phyloP scores from a whole-genome alignment of 108 stramenopile genomes.

The Cylindrotheca fusiformis region DNA sequence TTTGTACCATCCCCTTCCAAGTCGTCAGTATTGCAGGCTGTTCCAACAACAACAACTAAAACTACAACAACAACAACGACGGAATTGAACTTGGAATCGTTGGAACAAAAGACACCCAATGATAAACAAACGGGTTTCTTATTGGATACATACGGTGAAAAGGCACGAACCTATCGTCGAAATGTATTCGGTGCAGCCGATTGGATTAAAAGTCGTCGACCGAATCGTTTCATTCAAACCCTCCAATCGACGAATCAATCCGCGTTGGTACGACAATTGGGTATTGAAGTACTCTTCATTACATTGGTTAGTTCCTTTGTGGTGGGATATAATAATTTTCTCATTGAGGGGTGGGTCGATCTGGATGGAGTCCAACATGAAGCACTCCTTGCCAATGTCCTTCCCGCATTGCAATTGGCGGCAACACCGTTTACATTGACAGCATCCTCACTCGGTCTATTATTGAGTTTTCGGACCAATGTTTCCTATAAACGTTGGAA shows the following conservation, averaged over 20 bases:
- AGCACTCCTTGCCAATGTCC: background rate
- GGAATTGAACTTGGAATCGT: slow-evolving; percentile 1
- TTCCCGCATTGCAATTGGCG: slow-evolving; percentile 48
- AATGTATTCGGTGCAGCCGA: slow-evolving; percentile 38
- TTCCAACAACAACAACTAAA: too few relatives aligned
- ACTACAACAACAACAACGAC: background rate
- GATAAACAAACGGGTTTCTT: slow-evolving; percentile 21
- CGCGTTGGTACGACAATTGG: slow-evolving; percentile 45
- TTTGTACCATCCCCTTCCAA: too few relatives aligned
- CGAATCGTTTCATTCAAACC: slow-evolving; percentile 40
- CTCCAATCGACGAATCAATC: slow-evolving; percentile 29
- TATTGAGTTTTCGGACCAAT: slow-evolving; percentile 75
- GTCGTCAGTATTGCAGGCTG: too few relatives aligned
- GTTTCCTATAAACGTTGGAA: slow-evolving; percentile 63
- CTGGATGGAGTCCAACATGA: slow-evolving; percentile 3
- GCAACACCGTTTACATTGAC: slow-evolving; percentile 57
- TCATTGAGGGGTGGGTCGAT: slow-evolving; percentile 12
- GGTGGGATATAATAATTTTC: slow-evolving; percentile 30
- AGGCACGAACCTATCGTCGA: slow-evolving; percentile 38
- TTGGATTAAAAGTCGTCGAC: slow-evolving; percentile 41
- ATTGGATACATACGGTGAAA: slow-evolving; percentile 34
- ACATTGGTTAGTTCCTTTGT: slow-evolving; percentile 31
- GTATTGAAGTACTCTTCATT: slow-evolving; percentile 35
- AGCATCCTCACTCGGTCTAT: slow-evolving; percentile 53
- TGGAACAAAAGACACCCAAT: slow-evolving; percentile 2